Conservation (phyloP, 1,139 yeast genomes). For the Kodamaea sp. region DNA sequence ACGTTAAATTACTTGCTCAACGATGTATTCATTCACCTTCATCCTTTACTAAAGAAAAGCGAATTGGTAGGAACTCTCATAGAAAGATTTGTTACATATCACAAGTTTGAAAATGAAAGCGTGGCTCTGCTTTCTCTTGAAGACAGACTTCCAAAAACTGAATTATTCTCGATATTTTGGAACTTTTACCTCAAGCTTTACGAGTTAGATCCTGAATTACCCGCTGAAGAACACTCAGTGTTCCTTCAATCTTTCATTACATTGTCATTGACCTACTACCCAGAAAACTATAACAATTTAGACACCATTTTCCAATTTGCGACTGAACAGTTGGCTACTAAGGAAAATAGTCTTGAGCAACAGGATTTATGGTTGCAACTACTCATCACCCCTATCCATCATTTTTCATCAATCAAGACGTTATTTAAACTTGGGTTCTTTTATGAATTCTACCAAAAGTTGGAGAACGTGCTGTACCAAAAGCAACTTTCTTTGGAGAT, state of each 20-base stretch:
- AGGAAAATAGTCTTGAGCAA: slow-evolving; percentile 17
- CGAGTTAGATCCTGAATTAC: slow-evolving; percentile 60
- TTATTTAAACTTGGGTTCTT: slow-evolving; percentile 39
- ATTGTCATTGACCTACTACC: slow-evolving; percentile 68
- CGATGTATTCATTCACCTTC: slow-evolving; percentile 61
- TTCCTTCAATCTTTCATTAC: slow-evolving; percentile 66
- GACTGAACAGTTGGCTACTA: slow-evolving; percentile 29
- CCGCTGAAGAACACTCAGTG: slow-evolving; percentile 64
- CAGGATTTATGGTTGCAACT: slow-evolving; percentile 54
- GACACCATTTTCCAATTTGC: slow-evolving; percentile 65
- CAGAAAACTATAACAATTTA: slow-evolving; percentile 59
- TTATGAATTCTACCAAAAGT: slow-evolving; percentile 40
- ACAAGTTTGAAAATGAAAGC: slow-evolving; percentile 34
- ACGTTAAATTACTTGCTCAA: slow-evolving; percentile 70
- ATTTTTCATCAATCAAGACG: slow-evolving; percentile 32
- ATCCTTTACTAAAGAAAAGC: slow-evolving; percentile 68
- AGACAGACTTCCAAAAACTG: slow-evolving; percentile 7
- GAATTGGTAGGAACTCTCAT: slow-evolving; percentile 70
- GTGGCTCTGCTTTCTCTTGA: slow-evolving; percentile 10
- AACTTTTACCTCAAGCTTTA: slow-evolving; percentile 56
- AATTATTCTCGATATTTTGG: slow-evolving; percentile 66
- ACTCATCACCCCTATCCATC: slow-evolving; percentile 58
- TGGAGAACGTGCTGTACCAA: slow-evolving; percentile 34
- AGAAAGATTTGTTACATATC: slow-evolving; percentile 68
- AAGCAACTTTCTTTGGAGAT: slow-evolving; percentile 45